Conservation (phyloP, 345 rosid genomes). For the Salix udensis region DNA sequence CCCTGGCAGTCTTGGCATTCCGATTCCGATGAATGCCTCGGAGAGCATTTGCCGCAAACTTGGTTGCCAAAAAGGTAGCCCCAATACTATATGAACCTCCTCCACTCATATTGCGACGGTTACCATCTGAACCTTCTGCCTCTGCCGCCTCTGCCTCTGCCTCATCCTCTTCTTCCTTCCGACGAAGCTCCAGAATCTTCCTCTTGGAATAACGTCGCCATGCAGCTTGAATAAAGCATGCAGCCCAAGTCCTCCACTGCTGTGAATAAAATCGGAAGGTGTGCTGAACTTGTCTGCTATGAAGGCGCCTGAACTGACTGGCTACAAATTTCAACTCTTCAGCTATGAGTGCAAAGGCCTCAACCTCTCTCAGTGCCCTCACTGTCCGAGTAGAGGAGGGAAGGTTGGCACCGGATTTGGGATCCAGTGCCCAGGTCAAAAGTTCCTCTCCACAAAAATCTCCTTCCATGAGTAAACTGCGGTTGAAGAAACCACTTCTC, state of each 20-base stretch:
- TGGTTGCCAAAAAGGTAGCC: constrained; percentile 82
- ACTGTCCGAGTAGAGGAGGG: constrained; percentile 98
- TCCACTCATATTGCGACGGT: constrained; percentile 36
- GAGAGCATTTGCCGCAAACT: constrained; percentile 90
- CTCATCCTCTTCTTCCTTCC: constrained; percentile 65
- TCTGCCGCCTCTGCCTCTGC: constrained; percentile 34
- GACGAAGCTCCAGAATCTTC: constrained; percentile 66
- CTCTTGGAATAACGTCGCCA: constrained; percentile 85
- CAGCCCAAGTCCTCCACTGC: constrained; percentile 99
- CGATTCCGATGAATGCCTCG: constrained; percentile 78
- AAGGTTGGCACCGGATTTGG: constrained; percentile 77
- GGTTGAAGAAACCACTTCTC: constrained; percentile 91
- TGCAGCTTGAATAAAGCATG: constrained; percentile 92
- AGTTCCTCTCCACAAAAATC: constrained; percentile 98
- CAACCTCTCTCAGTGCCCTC: constrained; percentile 77
- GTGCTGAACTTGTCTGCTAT: constrained; percentile 94
- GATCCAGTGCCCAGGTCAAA: constrained; percentile 96
- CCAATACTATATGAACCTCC: constrained; percentile 71
- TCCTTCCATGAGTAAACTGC: constrained; percentile 73
- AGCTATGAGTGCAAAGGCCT: constrained; percentile 81
- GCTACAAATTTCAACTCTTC: constrained; percentile 96
- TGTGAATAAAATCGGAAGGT: constrained; percentile 94
- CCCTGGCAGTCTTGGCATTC: constrained; percentile 62
- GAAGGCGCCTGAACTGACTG: constrained; percentile 86
- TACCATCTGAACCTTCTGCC: constrained; percentile 40